Evolutionary conservation across 257 asterid species (phyloP).

Genomic region (Sherardia arvensis): DNA sequence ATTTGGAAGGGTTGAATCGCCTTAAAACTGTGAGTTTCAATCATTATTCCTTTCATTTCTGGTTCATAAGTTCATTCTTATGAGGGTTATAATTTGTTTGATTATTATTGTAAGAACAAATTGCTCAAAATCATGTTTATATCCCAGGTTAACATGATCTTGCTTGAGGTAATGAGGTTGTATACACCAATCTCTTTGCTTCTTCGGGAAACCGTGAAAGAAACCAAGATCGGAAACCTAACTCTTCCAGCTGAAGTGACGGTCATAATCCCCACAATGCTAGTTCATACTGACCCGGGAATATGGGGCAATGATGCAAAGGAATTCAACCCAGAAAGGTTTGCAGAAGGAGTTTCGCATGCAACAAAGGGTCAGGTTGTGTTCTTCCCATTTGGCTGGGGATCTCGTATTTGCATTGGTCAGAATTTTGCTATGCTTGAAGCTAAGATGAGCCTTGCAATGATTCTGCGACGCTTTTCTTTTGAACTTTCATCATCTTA

Average conservation of each 20-base stretch:
- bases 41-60: no score
- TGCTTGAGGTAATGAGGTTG: background rate
- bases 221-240: background rate
- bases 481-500: slow-evolving; percentile 11
- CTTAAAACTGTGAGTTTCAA: slow-evolving; percentile 11
- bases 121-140: background rate
- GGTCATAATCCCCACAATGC: background rate
- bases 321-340: slow-evolving; percentile 15
- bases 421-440: slow-evolving; percentile 13
- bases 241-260: background rate
- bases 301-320: slow-evolving; percentile 17
- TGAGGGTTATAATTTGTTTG: no score
- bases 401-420: slow-evolving; percentile 12
- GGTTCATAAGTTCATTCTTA: no score
- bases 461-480: slow-evolving; percentile 17
- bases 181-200: background rate
- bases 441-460: slow-evolving; percentile 9
- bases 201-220: background rate
- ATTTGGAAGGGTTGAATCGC: slow-evolving; percentile 19
- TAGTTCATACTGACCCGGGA: background rate
- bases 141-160: slow-evolving; percentile 1
- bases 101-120: no score
- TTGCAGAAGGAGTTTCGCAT: slow-evolving; percentile 12
- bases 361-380: slow-evolving; percentile 13
- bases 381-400: slow-evolving; percentile 17